Percentiles rank a stretch among this genome's conserved stretches.
Evolutionary conservation across 305 asterid species (phyloP).

Genomic region (Fraxinus baroniana): DNA sequence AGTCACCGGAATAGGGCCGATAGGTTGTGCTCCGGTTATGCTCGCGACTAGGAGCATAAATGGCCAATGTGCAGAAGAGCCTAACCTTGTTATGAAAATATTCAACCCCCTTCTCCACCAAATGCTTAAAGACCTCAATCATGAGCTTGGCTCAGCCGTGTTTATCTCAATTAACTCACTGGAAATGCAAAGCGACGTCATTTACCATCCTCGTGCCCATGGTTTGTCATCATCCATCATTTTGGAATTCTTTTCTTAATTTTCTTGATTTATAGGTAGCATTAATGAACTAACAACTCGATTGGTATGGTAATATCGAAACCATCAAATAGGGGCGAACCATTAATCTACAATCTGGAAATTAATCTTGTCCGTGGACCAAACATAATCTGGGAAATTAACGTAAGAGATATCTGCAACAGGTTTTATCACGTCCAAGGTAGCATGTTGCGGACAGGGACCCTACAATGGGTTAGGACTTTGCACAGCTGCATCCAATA

Average conservation of each 20-base stretch:
- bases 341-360: neutral
- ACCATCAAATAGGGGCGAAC: neutral
- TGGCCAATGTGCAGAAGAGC: conserved; percentile 56
- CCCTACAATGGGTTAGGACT: conserved; percentile 69
- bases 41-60: conserved; percentile 45
- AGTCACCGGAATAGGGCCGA: conserved; percentile 64
- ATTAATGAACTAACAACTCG: neutral
- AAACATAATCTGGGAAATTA: neutral
- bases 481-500: conserved; percentile 57
- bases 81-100: conserved; percentile 39
- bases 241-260: neutral
- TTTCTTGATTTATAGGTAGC: neutral
- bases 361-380: neutral
- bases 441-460: conserved; percentile 90
- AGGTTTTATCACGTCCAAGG: conserved; percentile 69
- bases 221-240: conserved; percentile 26
- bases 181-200: conserved; percentile 50
- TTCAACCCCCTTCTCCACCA: conserved; percentile 48
- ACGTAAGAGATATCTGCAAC: neutral
- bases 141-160: conserved; percentile 38
- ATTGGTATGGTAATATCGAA: neutral
- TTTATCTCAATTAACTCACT: conserved; percentile 55
- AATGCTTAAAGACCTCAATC: conserved; percentile 45
- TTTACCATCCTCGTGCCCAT: conserved; percentile 42
- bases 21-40: conserved; percentile 62